phyloP scores from a whole-genome alignment of 2,329 filamentous ascomycete genomes.

The Beauveria caledonica region DNA sequence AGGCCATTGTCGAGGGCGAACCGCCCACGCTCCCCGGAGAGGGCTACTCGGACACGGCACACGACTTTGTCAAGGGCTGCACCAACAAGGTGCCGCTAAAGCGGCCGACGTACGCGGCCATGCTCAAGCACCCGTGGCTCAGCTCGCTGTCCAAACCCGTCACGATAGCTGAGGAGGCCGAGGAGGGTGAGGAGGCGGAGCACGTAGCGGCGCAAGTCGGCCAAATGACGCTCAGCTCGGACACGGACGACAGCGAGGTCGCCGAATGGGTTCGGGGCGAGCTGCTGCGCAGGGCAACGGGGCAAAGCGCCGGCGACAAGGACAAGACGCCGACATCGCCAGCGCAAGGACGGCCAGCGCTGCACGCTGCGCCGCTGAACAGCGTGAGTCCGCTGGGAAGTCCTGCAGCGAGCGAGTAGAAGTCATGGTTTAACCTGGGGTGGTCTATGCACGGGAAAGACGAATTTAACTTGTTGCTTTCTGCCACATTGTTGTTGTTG shows the following conservation, averaged over 20 bases:
- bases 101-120: constrained; percentile 86
- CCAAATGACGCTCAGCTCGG: constrained; percentile 32
- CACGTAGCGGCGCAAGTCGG: constrained; percentile 35
- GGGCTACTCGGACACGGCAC: constrained; percentile 69
- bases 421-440: no score
- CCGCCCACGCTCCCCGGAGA: constrained; percentile 76
- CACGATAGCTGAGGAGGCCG: constrained; percentile 63
- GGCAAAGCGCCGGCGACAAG: constrained; percentile 26
- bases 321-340: constrained; percentile 21
- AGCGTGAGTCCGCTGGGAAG: constrained; percentile 50
- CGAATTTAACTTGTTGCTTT: neutral
- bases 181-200: constrained; percentile 46
- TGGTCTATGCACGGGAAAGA: neutral
- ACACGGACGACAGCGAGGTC: constrained; percentile 66
- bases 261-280: constrained; percentile 74
- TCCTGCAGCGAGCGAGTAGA: constrained; percentile 19
- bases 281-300: constrained; percentile 39
- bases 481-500: no score
- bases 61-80: constrained; percentile 81
- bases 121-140: constrained; percentile 87
- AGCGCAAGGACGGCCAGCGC: constrained; percentile 58
- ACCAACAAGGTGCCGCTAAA: constrained; percentile 88
- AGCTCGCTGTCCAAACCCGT: constrained; percentile 64
- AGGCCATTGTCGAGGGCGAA: constrained; percentile 98
- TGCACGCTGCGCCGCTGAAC: constrained; percentile 82